Base-by-base conservation (phyloP, 2,329 filamentous ascomycete species). In the Paramyrothecium sp. region DNA sequence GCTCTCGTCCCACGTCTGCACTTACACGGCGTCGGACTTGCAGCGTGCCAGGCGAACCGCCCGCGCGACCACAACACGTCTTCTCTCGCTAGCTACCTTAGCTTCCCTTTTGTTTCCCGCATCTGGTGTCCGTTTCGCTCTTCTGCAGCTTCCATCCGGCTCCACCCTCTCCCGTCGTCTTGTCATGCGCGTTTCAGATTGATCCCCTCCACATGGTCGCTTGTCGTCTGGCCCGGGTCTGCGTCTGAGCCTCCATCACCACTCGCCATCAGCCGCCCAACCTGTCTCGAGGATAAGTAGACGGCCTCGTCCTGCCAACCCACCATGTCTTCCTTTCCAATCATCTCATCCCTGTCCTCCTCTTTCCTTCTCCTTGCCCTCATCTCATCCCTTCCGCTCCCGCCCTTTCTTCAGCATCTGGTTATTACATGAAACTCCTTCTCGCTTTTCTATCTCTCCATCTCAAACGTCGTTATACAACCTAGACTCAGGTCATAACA, bases 201-300 rank as follows among this genome's bases (percentile, higher is more conserved):
- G 22, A 17, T 46, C 54, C 44, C n/a, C 46, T 54, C 51, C 30
- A 51, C 51, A 30, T 38, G 51, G 48, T 30, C 22, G 26, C 26
- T n/a, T 30, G 49, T 30, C 49, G 30, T 51, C 49, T 51, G 49
- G 49, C 51, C 38, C 51, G 16, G 51, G 26, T 33, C 19, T 41
- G 3, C 51, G 30, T 44, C 51, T 41, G 30, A 53, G 51, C 53
- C 23, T 54, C 19, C 55, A 57, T 54, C 51, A 19, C 55, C 51
- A 51, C 44, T 19, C 54, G 23, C 46, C 47, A 54, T 47, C 53
- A n/a, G 30, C 23, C 55, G 49, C 44, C 44, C 51, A 53, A 53
- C 52, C 54, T 54, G 50, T 51, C 57, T 53, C 56, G 60, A 66
- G 61, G 50, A 70, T 67, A 70, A 70, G 67, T 68, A 70, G 62